Conservation (phyloP, 2,329 filamentous ascomycete species). For the Penicillium oxalicum region DNA sequence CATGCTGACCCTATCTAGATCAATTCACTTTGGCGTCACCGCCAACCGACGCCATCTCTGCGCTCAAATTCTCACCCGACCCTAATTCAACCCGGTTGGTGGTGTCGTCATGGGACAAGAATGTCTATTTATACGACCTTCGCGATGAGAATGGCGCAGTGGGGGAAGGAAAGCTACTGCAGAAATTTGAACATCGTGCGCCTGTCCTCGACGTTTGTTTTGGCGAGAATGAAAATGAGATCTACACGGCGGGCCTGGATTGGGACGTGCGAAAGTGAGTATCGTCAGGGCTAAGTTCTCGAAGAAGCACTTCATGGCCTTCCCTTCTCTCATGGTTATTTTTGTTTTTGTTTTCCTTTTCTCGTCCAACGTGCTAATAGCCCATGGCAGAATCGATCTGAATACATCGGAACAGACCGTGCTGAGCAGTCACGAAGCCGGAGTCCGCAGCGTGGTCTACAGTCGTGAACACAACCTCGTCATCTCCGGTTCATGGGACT, state of each 20-base stretch:
- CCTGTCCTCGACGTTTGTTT: constrained; percentile 91
- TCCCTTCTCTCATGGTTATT: too few species aligned
- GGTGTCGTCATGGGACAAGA: constrained; percentile 92
- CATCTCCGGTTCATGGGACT: constrained; percentile 90
- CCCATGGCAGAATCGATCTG: constrained; percentile 57
- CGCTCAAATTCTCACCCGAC: constrained; percentile 75
- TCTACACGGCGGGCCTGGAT: constrained; percentile 82
- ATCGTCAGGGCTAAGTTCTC: constrained; percentile 3
- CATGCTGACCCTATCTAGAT: constrained; percentile 31
- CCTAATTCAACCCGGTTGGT: constrained; percentile 70
- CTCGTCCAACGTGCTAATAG: constrained; percentile 42
- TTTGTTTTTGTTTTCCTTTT: constrained; percentile 43
- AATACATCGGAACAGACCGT: constrained; percentile 65
- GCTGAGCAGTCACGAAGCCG: constrained; percentile 70
- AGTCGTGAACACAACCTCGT: constrained; percentile 69
- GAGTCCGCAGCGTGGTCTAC: constrained; percentile 80
- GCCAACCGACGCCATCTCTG: constrained; percentile 80
- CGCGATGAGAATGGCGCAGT: constrained; percentile 49
- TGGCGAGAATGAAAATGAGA: constrained; percentile 71
- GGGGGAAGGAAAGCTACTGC: constrained; percentile 58
- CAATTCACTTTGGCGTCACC: constrained; percentile 80
- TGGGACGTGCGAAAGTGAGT: constrained; percentile 71
- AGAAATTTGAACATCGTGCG: constrained; percentile 72
- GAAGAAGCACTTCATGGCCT: constrained; percentile 24
- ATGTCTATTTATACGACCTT: constrained; percentile 83